Evolutionary conservation across 768 basidiomycete species (phyloP), one percentile per base, ranked within the genome.

Genomic region (Tubosaeta sp.): DNA sequence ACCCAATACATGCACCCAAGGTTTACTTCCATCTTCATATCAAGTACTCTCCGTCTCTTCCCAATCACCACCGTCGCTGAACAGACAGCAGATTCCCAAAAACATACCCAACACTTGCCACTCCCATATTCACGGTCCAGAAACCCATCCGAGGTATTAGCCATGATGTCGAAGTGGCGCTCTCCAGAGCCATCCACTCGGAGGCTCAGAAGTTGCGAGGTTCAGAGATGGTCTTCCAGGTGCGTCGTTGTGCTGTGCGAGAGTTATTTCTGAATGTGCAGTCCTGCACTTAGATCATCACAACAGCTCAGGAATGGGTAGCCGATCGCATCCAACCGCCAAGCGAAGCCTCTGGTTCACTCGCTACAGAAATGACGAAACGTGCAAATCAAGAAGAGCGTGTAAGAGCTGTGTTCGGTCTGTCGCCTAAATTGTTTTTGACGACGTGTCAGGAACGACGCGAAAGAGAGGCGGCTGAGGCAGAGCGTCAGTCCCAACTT

Each of bases 171-270:
- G 70, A 85, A 43, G 68, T 73, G 41, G 80, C 74, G 37, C 68
- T 92, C 17, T 72, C 79, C 5, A 81, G 81, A 43, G 74, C 74
- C 17, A 79, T 92, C 48, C 82, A 84, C 49, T 68, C 72, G 0
- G 85, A 91, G 61, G 85, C 82, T 1, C 83, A 84, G 69, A 80
- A 75, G 57, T 66, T 76, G 56, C 74, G 79, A 48, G 89, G 89
- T 5, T 77, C 78, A 19, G 88, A 88, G 66, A 85, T 88, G 80
- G 85, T 90, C 32, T 88, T 91, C 65, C 80, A 87, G 72, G 87
- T 87, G 29, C 19, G 78, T 66, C 9, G 14, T 25, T 44, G 27
- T 17, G 13, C 14, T 6, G 39, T 41, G 5, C 44, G 14, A 17
- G 27, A 2, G 22, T 39, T 35, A 39, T 43, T 42, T 48, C 41